Base-by-base conservation (phyloP, 805 yeast species). In the Ogataea pilisensis region DNA sequence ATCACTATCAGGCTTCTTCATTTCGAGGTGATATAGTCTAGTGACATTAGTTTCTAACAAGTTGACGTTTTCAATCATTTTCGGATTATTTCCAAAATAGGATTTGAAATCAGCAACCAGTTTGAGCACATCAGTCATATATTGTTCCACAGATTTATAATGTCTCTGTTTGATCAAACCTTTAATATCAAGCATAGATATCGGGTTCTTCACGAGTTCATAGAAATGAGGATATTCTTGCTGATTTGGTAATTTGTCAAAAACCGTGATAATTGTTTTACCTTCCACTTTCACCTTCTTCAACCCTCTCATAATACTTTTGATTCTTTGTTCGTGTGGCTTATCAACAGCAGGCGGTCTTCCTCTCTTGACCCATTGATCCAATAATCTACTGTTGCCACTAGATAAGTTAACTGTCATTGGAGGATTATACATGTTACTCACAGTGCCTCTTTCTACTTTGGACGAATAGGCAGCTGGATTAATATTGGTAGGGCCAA, bases 271-370 rank as follows among this genome's bases (percentile, higher is more conserved):
- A 31, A 60, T 54, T 4, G 65, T 60, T 14, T 69, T 57, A n/a
- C 81, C 75, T 32, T 85, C 64, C 27, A 74, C 66, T 34, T 77
- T 74, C 44, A 84, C 81, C 56, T 85, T 85, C 55, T 89, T 85
- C 57, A 93, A 69, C 36, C 78, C 80, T 59, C 95, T 79, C 70
- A 93, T 66, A 29, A 93, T 81, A 50, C 87, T 80, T 61, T 91
- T 90, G 63, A 91, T 89, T 48, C 97, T 73, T 57, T 88, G 88
- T 63, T 93, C 97, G 61, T 84, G 90, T 5, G 95, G 95, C 57
- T 80, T 83, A 60, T 86, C 95, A 37, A 88, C 87, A 42, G 87
- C 83, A 2, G 96, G 95, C 5, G 96, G 96, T 53, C 95, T 74
- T 16, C 95, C 95, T 55, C 95, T 74, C 61, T 86, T 82, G 25